Base-by-base conservation (phyloP, 139 green algal species). In the Chlorella sp. region DNA sequence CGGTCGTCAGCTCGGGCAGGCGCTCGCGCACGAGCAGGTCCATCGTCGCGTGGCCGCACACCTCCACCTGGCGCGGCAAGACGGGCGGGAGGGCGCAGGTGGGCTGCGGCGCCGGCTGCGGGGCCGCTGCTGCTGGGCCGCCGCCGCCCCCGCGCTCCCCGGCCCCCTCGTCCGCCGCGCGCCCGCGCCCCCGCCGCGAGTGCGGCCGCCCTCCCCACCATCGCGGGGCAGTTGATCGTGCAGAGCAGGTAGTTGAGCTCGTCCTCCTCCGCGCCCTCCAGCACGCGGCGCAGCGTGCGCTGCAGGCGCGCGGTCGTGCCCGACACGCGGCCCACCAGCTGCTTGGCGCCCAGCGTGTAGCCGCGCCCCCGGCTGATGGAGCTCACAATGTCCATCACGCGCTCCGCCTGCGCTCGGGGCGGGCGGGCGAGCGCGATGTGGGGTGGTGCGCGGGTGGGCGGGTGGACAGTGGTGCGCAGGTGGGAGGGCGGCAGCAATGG, bases 181-280 rank as follows among this genome's bases (percentile, higher is more conserved):
- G n/a, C n/a, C n/a, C n/a, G n/a, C n/a, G n/a, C n/a, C n/a, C n/a
- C n/a, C n/a, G n/a, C n/a, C n/a, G n/a, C n/a, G n/a, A n/a, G n/a
- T n/a, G 14, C 14, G 9, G 33, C 40, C 33, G 23, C 61, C 27
- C 82, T 68, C 61, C 90, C 86, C 62, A 84, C 56, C 67, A 87
- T 46, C 14, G 86, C 82, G 36, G 86, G 66, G 5, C 64, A 63
- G 63, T 91, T 90, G 33, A 85, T 61, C 48, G 79, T 65, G 73
- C 79, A 65, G 71, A 91, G 69, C 8, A 87, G 81, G 68, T 81
- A 87, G 80, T 89, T 90, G 14, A 90, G 71, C 73, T 89, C 86
- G 43, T 79, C 65, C 7, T 25, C 40, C 8, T 77, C 59, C 33
- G 83, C 53, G 55, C 42, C 55, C 35, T 67, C 35, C 29, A 86